Evolutionary conservation across 106 monocot genomes (phyloP), one percentile per base, ranked within the genome.

Genomic region (Iris macrosiphon): DNA sequence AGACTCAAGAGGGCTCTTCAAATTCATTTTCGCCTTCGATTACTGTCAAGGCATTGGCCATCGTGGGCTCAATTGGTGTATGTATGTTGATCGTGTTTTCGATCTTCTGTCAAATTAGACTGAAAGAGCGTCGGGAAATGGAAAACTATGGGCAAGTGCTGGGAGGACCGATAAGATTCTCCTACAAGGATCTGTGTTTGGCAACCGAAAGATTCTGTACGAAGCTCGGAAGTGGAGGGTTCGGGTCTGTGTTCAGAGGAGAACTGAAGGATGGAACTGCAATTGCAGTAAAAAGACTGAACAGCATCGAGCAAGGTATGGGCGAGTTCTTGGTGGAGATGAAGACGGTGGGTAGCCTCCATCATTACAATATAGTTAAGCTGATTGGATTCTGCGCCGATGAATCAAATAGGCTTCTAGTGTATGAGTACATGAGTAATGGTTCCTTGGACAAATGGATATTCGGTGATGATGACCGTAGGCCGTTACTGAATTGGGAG

Each of bases 191-290:
- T 35, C 41, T 65, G 15, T 66, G 49, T 50, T 30, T 79, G 24
- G 74, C 81, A 16, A 87, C 77, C 0, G 31, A 72, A 20, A 65
- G 72, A 49, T 87, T 87, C 42, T 31, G 16, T 4, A 67, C 43
- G 27, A 75, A 81, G 49, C 60, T 87, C 0, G 81, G 87, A 9
- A 32, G 72, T 57, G 87, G 87, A 26, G 81, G 87, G 20, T 81
- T 87, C 61, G 87, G 81, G 3, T 71, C 81, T 35, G 87, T 87
- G 9, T 87, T 67, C 31, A 68, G 79, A 14, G 79, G 84, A 45
- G 49, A 19, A 29, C 68, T 85, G 22, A 12, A 0, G 1, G 70
- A 61, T 56, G 73, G 65, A 10, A 21, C 39, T 2, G 75, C 29
- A 26, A 57, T 85, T 28, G 84, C 75, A 30, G 75, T 85, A 2